A percentile compares a stretch with the other conserved stretches of the same genome.
Evolutionary conservation across 1,284 basidiomycete genomes (phyloP).

Genomic region (Trichosporon asahii): DNA sequence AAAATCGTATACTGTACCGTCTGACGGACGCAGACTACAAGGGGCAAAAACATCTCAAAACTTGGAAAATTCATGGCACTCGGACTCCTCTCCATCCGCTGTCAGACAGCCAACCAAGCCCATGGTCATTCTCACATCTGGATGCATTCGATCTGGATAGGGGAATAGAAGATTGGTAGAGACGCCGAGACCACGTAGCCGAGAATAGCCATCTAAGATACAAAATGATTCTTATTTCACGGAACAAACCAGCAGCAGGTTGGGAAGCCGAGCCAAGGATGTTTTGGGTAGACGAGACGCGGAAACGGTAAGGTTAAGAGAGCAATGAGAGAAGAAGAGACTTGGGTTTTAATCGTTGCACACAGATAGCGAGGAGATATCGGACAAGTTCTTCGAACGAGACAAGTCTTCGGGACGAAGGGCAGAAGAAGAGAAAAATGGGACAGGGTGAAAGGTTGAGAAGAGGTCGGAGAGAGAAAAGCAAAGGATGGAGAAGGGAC

Average conservation of each 20-base stretch:
- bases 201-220: constrained; percentile 10
- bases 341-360: constrained; percentile 8
- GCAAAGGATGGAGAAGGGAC: not conserved
- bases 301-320: not conserved
- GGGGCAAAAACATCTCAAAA: too few relatives aligned
- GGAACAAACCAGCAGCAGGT: constrained; percentile 5
- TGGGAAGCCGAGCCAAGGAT: not conserved
- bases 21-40: too few relatives aligned
- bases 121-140: constrained; percentile 1
- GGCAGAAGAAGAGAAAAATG: not conserved
- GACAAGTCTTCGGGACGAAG: not conserved
- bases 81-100: too few relatives aligned
- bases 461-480: not conserved
- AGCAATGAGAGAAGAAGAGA: not conserved
- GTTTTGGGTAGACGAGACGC: constrained; percentile 5
- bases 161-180: not conserved
- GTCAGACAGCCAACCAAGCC: too few relatives aligned
- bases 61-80: too few relatives aligned
- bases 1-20: too few relatives aligned
- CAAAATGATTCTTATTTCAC: constrained; percentile 1
- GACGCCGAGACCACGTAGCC: constrained; percentile 8
- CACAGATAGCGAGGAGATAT: constrained; percentile 4
- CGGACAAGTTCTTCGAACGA: constrained; percentile 8
- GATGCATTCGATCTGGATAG: constrained; percentile 7
- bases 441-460: not conserved